A percentile compares a stretch with the other conserved stretches of the same genome.
phyloP scores from a whole-genome alignment of 1,284 basidiomycete species.

The Phellopilus nigrolimitatus region DNA sequence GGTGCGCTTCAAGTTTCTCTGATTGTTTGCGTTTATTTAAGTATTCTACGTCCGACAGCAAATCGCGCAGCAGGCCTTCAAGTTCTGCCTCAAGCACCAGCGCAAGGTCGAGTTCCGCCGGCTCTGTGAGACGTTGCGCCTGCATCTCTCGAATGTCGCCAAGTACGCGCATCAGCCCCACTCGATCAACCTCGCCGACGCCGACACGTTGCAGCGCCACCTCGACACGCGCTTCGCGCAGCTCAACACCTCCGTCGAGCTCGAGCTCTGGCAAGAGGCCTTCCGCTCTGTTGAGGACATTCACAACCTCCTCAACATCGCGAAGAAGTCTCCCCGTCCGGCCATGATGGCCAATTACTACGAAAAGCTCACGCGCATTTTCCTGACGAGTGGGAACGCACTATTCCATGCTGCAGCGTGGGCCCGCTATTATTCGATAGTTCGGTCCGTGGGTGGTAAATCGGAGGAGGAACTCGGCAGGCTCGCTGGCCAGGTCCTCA shows the following conservation, averaged over 20 bases:
- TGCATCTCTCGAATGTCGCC: conserved; percentile 92
- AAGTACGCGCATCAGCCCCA: conserved; percentile 96
- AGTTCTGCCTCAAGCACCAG: conserved; percentile 91
- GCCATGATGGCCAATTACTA: conserved; percentile 99
- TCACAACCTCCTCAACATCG: conserved; percentile 90
- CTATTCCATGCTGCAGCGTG: conserved; percentile 98
- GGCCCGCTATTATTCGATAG: conserved; percentile 77
- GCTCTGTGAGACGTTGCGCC: conserved; percentile 92
- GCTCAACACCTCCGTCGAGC: conserved; percentile 95
- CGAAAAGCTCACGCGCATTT: conserved; percentile 96
- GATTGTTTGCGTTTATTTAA: neutral
- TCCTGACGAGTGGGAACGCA: conserved; percentile 89
- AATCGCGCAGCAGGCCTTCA: conserved; percentile 96
- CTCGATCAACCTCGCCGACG: conserved; percentile 96
- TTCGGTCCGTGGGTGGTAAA: conserved; percentile 62
- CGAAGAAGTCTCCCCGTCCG: conserved; percentile 83
- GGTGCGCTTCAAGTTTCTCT: conserved; percentile 43
- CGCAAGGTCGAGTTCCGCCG: conserved; percentile 98
- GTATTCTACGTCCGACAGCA: conserved; percentile 48
- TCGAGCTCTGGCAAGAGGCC: conserved; percentile 99
- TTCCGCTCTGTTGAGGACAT: conserved; percentile 99
- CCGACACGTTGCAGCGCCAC: conserved; percentile 95
- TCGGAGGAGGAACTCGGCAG: conserved; percentile 77
- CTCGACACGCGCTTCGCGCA: conserved; percentile 98
- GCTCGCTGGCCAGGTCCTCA: conserved; percentile 88